These are phyloP conservation scores for Cladosporium sphaerospermum DNA, from an alignment of 2,329 filamentous ascomycete genomes.

Conservation along the genomic window DNA sequence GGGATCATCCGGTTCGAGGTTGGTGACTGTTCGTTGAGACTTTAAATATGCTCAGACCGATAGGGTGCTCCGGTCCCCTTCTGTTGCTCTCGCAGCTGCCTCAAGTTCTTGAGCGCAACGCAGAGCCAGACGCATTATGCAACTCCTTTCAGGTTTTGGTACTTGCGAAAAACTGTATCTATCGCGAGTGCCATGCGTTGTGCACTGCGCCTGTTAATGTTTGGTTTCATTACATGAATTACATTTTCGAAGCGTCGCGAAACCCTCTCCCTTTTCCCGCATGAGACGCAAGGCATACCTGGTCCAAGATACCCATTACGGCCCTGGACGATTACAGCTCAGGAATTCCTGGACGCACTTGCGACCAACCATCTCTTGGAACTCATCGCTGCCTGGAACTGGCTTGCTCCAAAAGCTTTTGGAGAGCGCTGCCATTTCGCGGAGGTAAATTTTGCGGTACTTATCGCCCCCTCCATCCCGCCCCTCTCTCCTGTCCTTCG, in stretches of 20 bases:
- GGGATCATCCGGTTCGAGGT: constrained; percentile 20
- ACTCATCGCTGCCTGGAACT: constrained; percentile 16
- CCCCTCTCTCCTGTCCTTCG: constrained; percentile 35
- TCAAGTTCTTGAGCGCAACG: constrained; percentile 33
- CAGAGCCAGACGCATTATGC: constrained; percentile 36
- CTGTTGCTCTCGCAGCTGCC: constrained; percentile 13
- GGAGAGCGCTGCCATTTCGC: constrained; percentile 27
- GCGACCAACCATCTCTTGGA: constrained; percentile 21
- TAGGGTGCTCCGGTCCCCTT: constrained; percentile 21
- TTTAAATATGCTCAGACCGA: constrained; percentile 32
- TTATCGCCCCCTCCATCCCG: constrained; percentile 37
- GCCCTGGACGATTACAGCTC: constrained; percentile 13
- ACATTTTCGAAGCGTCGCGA: constrained; percentile 19
- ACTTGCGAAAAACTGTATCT: constrained; percentile 31
- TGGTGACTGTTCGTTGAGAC: constrained; percentile 26
- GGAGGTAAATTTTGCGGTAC: constrained; percentile 24
- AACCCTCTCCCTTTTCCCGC: constrained; percentile 22
- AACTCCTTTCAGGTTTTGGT: constrained; percentile 23
- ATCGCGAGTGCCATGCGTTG: constrained; percentile 29
- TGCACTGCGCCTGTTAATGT: constrained; percentile 28
- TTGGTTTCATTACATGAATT: neutral
- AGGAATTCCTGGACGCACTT: constrained; percentile 16
- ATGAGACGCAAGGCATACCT: constrained; percentile 18
- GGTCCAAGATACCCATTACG: constrained; percentile 20
- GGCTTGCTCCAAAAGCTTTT: constrained; percentile 17